phyloP scores from a whole-genome alignment of 108 stramenopile species.

The Nannochloropsis gaditana region DNA sequence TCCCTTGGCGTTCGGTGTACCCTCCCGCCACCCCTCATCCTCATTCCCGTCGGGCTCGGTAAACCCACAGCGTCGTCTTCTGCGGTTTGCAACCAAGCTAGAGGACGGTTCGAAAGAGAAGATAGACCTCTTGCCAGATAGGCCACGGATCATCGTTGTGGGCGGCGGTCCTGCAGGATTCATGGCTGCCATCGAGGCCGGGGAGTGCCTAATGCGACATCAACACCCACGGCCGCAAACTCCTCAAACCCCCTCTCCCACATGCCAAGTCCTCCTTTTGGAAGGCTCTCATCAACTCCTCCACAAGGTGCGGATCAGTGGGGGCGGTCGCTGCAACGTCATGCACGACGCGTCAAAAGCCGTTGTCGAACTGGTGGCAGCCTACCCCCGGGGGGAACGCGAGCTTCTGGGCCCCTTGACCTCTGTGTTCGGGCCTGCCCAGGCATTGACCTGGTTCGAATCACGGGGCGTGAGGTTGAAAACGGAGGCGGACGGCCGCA shows the following conservation, averaged over 20 bases:
- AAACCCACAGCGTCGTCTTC: no score
- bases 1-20: no score
- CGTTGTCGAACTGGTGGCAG: conserved; percentile 59
- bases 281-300: conserved; percentile 71
- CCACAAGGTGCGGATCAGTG: conserved; percentile 81
- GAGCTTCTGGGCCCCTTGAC: conserved; percentile 71
- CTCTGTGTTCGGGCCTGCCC: conserved; percentile 66
- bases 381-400: conserved; percentile 76
- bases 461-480: conserved; percentile 75
- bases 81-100: no score
- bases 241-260: background rate
- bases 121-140: no score
- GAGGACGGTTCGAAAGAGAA: no score
- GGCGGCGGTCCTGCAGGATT: conserved; percentile 52
- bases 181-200: conserved; percentile 52
- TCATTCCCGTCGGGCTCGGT: no score
- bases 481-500: conserved; percentile 83
- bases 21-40: no score
- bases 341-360: conserved; percentile 75
- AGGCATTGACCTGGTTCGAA: conserved; percentile 77
- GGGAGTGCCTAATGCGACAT: conserved; percentile 3
- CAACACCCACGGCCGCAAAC: background rate
- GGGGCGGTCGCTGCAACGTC: conserved; percentile 85
- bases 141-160: conserved; percentile 39
- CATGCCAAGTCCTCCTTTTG: conserved; percentile 64